phyloP scores from a whole-genome alignment of 306 rosid genomes.

The Hippophae rhamnoides region DNA sequence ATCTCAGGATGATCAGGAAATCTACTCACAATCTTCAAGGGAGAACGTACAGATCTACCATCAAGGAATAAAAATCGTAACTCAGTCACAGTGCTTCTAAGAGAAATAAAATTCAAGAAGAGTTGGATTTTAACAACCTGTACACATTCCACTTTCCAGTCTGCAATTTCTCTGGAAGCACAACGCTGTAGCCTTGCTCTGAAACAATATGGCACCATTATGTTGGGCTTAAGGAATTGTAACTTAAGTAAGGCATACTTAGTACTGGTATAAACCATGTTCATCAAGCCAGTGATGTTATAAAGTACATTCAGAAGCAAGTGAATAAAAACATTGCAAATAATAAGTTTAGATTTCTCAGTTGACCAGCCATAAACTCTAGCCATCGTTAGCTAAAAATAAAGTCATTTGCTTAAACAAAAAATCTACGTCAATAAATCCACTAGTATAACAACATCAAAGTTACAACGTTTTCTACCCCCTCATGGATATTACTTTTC shows the following conservation, averaged over 20 bases:
- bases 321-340: too few species aligned
- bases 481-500: too few species aligned
- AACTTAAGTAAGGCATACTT: neutral
- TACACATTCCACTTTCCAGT: slow-evolving; percentile 95
- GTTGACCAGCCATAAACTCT: too few species aligned
- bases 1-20: slow-evolving; percentile 76
- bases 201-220: slow-evolving; percentile 31
- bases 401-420: too few species aligned
- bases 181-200: slow-evolving; percentile 87
- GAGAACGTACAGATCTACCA: slow-evolving; percentile 66
- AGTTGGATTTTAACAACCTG: slow-evolving; percentile 41
- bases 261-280: too few species aligned
- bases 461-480: too few species aligned
- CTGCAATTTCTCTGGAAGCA: slow-evolving; percentile 89
- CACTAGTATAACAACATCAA: too few species aligned
- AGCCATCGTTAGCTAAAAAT: too few species aligned
- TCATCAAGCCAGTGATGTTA: too few species aligned
- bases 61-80: slow-evolving; percentile 8
- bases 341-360: too few species aligned
- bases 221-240: neutral
- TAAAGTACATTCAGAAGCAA: too few species aligned
- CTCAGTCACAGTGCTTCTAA: neutral
- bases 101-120: slow-evolving; percentile 13
- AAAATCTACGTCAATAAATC: too few species aligned
- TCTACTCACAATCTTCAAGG: slow-evolving; percentile 69